Conservation (phyloP, 2,329 filamentous ascomycete species). For the Ophiostoma ips region DNA sequence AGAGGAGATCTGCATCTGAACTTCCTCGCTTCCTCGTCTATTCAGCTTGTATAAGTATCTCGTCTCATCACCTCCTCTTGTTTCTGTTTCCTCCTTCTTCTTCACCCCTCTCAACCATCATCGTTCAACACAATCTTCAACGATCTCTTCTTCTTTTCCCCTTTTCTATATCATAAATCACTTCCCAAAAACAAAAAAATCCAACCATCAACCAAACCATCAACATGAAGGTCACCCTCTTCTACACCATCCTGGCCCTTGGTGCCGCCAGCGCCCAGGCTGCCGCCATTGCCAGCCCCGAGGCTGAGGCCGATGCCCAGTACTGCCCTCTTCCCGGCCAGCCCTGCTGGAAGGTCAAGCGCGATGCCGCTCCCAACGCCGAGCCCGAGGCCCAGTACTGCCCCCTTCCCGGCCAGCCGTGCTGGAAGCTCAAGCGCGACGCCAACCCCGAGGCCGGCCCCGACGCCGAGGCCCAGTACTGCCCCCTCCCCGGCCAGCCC, state of each 20-base stretch:
- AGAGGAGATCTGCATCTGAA: background rate
- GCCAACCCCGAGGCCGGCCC: conserved; percentile 14
- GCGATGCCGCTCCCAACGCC: background rate
- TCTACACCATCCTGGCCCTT: conserved; percentile 13
- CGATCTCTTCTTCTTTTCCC: background rate
- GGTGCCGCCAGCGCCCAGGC: conserved; percentile 10
- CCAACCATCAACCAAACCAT: background rate
- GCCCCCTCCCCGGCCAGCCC: conserved; percentile 25
- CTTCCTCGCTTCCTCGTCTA: background rate
- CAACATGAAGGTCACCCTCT: conserved; percentile 12
- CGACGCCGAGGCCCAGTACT: conserved; percentile 13
- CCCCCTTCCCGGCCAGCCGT: conserved; percentile 27
- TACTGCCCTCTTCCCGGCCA: conserved; percentile 25
- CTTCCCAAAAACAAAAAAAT: background rate
- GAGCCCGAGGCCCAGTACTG: conserved; percentile 12
- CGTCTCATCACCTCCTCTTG: background rate
- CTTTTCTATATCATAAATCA: background rate
- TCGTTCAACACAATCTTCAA: background rate
- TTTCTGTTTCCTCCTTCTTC: background rate
- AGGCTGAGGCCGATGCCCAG: conserved; percentile 11
- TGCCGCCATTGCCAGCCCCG: conserved; percentile 11
- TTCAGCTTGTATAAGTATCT: background rate
- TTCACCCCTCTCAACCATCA: background rate
- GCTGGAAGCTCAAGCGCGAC: conserved; percentile 18
- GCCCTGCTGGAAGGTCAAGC: conserved; percentile 20